Evolutionary conservation across 2,329 filamentous ascomycete genomes (phyloP), one percentile per base, ranked within the genome.

Genomic region (Xylariaceae sp.): DNA sequence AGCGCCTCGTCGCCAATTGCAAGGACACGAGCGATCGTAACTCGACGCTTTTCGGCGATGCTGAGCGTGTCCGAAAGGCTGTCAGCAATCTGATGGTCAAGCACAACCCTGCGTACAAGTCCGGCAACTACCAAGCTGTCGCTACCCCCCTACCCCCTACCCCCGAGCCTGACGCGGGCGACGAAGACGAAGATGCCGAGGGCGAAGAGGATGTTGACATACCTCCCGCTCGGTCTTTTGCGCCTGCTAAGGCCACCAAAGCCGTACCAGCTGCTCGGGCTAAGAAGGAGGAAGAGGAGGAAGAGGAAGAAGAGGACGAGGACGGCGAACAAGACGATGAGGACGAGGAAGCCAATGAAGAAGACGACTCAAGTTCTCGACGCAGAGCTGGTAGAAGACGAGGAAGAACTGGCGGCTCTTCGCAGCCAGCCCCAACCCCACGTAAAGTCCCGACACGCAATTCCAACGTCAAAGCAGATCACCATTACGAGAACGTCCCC

Each of bases 71-170:
- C 34, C 78, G 89, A 35, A 95, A 95, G 66, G 83, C 88, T 3
- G 74, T 91, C 31, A 90, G 86, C 61, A 91, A 90, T 56, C 89
- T 82, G 62, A 95, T 95, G 89, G 84, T 83, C 42, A 86, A 86
- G 62, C 77, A 84, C 53, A 95, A 95, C 55, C 89, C 89, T 12
- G 87, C 87, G 13, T 95, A 95, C 63, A 78, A 80, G 48, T 71
- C 73, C 13, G 72, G 76, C 18, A 69, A 68, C 35, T 93, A 94
- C 57, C 74, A 78, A 45, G 84, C 86, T 4, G 73, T 85, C 34
- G 78, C 88, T 4, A 89, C 87, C 1, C 86, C 88, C 0, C 71
- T 90, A 13, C 84, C 84, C 1, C 70, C 59, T 12, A 58, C 53
- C 7, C 58, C 58, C 9, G 55, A 53, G 22, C 53, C 72, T n/a